These are phyloP conservation scores for Zasmidium cellare DNA, from an alignment of 2,329 filamentous ascomycete genomes.

Conservation along the genomic window DNA sequence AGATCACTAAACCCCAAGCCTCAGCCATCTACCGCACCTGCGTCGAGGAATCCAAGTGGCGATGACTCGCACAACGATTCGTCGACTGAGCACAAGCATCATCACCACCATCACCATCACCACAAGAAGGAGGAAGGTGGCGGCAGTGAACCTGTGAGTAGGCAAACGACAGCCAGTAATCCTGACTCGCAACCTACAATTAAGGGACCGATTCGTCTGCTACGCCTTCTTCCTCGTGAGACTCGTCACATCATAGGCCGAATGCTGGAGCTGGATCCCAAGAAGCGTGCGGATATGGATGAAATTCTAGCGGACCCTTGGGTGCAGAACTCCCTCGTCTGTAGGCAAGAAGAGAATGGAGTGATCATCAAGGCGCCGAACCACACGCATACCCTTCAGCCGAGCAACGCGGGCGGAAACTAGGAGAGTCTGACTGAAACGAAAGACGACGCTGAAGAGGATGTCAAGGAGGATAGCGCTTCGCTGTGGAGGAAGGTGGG, in stretches of 20 bases:
- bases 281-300: constrained; percentile 72
- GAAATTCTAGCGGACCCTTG: constrained; percentile 88
- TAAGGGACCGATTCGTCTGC: constrained; percentile 85
- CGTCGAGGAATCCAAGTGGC: constrained; percentile 40
- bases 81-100: constrained; percentile 17
- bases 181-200: constrained; percentile 58
- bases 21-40: constrained; percentile 39
- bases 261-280: constrained; percentile 89
- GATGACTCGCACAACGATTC: constrained; percentile 18
- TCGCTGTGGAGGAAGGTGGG: background rate
- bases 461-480: background rate
- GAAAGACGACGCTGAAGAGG: background rate
- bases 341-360: constrained; percentile 74
- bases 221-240: constrained; percentile 84
- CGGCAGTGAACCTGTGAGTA: constrained; percentile 23
- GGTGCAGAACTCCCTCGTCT: constrained; percentile 83
- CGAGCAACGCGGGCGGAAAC: constrained; percentile 30
- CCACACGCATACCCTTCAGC: constrained; percentile 74
- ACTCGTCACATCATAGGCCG: constrained; percentile 84
- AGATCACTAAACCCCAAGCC: constrained; percentile 23
- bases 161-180: constrained; percentile 22
- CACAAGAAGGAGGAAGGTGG: constrained; percentile 49
- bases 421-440: constrained; percentile 10
- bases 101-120: constrained; percentile 33
- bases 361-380: constrained; percentile 70